Evolutionary conservation across 768 basidiomycete genomes (phyloP), one percentile per base, ranked within the genome.

Genomic region (Kwoniella europaea): DNA sequence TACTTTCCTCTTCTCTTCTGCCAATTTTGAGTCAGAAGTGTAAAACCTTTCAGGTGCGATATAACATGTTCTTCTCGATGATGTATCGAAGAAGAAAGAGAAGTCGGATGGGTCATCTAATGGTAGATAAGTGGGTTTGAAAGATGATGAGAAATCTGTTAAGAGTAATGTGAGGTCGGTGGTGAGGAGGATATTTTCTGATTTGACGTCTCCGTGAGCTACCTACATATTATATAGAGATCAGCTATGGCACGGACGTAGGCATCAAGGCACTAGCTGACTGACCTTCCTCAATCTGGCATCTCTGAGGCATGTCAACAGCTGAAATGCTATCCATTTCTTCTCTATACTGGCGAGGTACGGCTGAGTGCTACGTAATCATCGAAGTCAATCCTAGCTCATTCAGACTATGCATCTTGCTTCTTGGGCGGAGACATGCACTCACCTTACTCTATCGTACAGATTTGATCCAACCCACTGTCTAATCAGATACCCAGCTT

Each of bases 191-290:
- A 99, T 89, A 82, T 99, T 99, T 84, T 95, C 93, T 4, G 93
- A 93, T 84, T 98, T 98, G 86, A 99, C 91, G 82, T 98, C 96
- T 10, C 97, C 97, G 83, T 99, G 97, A 2, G 95, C 88, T n/a
- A 95, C 86, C 85, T 95, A 54, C 1, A 50, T 18, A 50, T 10
- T 4, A 50, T 16, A 35, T 35, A 35, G 35, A 13, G 18, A 50
- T 50, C 46, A 50, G 46, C 46, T 50, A 13, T 15, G 46, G 12
- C 46, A 15, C 18, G 46, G 4, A 18, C 4, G 13, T 50, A 50
- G 13, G 46, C 12, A 13, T 18, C 18, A 18, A 50, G 10, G 6
- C 5, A 50, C 15, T 35, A 15, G 20, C 5, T n/a, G 7, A 71
- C 85, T 43, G 42, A 86, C 87, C 63, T 86, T 92, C 61, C 91